A percentile compares a stretch with the other conserved stretches of the same genome.
Evolutionary conservation across 164 flowering plant species (phyloP).

Genomic region (Malania oleifera): DNA sequence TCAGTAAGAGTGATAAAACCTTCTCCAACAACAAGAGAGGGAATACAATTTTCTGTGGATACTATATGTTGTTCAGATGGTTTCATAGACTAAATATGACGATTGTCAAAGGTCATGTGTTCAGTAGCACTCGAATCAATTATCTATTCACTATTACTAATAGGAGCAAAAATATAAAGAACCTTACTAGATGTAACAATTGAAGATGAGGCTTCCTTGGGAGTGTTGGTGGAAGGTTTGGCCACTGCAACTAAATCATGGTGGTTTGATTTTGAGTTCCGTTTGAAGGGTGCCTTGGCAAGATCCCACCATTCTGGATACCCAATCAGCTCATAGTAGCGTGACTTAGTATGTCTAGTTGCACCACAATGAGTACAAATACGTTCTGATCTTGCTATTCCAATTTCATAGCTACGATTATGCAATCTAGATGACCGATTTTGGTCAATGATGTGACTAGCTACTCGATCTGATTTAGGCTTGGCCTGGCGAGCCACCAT

Average conservation of each 20-base stretch:
- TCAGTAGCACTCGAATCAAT: too few species aligned
- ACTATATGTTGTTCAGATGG: too few species aligned
- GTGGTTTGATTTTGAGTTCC: neutral
- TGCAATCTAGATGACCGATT: neutral
- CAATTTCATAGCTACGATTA: too few species aligned
- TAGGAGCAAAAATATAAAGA: neutral
- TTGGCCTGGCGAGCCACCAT: neutral
- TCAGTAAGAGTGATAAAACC: too few species aligned
- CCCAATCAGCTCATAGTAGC: too few species aligned
- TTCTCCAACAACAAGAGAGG: neutral
- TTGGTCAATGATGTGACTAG: neutral
- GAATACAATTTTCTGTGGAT: neutral
- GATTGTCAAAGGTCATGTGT: too few species aligned
- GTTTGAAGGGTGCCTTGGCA: conserved; percentile 1
- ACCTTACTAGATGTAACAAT: neutral
- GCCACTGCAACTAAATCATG: neutral
- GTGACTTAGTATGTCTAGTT: too few species aligned
- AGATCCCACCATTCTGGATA: neutral
- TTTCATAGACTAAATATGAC: too few species aligned
- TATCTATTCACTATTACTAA: neutral
- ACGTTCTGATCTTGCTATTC: too few species aligned
- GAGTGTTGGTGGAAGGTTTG: neutral
- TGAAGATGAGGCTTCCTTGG: neutral
- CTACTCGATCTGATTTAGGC: neutral
- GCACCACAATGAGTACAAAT: too few species aligned